Base-by-base conservation (phyloP, 1,284 basidiomycete species). In the Ceratobasidium sp. region DNA sequence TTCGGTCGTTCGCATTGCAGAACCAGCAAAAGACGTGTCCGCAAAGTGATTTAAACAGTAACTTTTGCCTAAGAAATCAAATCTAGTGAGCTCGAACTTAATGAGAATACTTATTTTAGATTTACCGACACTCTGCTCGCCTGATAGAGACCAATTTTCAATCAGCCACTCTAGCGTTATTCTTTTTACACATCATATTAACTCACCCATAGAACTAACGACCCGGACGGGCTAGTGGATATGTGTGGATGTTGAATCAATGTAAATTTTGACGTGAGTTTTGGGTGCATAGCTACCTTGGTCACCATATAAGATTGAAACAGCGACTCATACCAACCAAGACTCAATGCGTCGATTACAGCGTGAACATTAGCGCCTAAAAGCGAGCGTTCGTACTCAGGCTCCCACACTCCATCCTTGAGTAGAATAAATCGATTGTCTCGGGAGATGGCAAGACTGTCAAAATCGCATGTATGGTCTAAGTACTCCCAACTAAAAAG, bases 261-360 rank as follows among this genome's bases (percentile, higher is more conserved):
- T 18, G 14, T 35, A 58, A 13, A 21, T 18, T 26, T 21, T 18
- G 5, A 61, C 26, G 28, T 41, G 50, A 66, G 28, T 57, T 6
- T 23, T 67, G 21, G 32, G 5, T 30, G 32, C n/a, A 18, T 46
- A 16, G n/a, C 30, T 80, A 85, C 88, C 82, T 86, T 89, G 38
- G 81, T 81, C 0, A 85, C 84, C 84, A 87, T 85, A 73, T 90
- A 89, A 0, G 88, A 88, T 70, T 86, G 85, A 74, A 90, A 87
- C 7, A 90, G 80, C 0, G 86, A 87, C 75, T 90, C 88, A 35
- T 89, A 90, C 89, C 89, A 90, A 1, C 89, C 88, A 72, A 90
- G 84, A 0, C 86, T 85, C 2, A 90, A 38, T 16, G 32, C 26
- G 72, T 89, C 86, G 8, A 88, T 85, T 16, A 90, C 87, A 23